phyloP scores from a whole-genome alignment of 306 rosid species.

The Gastrolobium bilobum region DNA sequence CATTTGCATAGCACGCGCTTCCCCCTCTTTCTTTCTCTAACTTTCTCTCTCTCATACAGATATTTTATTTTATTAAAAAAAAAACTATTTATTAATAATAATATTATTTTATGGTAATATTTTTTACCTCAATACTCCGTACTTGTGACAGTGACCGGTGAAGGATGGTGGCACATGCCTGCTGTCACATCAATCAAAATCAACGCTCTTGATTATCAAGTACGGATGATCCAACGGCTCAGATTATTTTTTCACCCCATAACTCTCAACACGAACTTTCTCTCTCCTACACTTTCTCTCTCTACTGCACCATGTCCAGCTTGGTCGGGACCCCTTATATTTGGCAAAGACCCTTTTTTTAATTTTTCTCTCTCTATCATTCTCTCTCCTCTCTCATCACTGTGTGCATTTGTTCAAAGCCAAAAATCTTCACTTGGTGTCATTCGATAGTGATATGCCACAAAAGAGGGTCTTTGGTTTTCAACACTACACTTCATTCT shows the following conservation, averaged over 20 bases:
- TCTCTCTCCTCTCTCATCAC: constrained; percentile 41
- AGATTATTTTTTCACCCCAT: constrained; percentile 48
- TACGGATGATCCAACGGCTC: constrained; percentile 65
- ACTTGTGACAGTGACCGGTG: constrained; percentile 89
- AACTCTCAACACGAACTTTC: constrained; percentile 48
- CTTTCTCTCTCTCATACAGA: constrained; percentile 8
- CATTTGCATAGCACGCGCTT: constrained; percentile 50
- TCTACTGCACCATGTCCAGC: constrained; percentile 69
- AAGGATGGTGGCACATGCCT: constrained; percentile 95
- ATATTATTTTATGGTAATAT: constrained; percentile 34
- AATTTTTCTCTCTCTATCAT: constrained; percentile 44
- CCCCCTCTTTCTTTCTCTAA: constrained; percentile 6
- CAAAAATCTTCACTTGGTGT: constrained; percentile 61
- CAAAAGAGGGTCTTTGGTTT: constrained; percentile 58
- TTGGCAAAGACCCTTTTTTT: constrained; percentile 53
- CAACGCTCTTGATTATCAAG: constrained; percentile 47
- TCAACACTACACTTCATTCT: constrained; percentile 48
- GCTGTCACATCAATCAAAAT: constrained; percentile 73
- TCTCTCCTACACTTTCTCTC: constrained; percentile 60
- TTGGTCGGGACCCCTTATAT: constrained; percentile 81
- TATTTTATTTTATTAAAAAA: constrained; percentile 24
- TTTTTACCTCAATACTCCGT: constrained; percentile 61
- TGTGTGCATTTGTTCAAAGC: constrained; percentile 48
- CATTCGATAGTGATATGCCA: constrained; percentile 76
- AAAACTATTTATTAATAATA: neutral